Conservation (phyloP, 2,329 filamentous ascomycete species). For the Botrytis fabae region DNA sequence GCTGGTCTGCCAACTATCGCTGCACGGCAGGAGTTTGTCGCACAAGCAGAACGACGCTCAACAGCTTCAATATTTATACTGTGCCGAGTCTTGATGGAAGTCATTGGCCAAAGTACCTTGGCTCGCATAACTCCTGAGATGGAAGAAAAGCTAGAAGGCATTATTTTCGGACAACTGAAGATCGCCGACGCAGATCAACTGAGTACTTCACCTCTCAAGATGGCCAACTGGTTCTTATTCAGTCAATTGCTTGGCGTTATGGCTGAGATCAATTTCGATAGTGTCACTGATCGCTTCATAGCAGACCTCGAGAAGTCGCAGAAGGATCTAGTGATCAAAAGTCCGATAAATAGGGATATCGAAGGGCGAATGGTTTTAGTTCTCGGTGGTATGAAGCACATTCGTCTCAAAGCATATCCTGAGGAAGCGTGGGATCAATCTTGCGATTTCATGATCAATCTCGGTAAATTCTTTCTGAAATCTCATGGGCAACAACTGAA, state of each 20-base stretch:
- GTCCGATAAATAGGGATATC: conserved; percentile 62
- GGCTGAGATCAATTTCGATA: conserved; percentile 87
- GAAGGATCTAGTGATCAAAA: conserved; percentile 72
- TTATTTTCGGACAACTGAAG: conserved; percentile 95
- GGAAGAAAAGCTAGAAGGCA: conserved; percentile 89
- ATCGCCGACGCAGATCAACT: conserved; percentile 82
- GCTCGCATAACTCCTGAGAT: conserved; percentile 83
- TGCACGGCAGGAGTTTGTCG: conserved; percentile 66
- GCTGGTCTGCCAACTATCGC: conserved; percentile 41
- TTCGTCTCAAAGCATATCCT: conserved; percentile 73
- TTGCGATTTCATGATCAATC: conserved; percentile 81
- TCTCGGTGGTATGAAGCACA: conserved; percentile 85
- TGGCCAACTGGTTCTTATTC: conserved; percentile 95
- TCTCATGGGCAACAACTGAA: conserved; percentile 90
- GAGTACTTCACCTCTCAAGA: conserved; percentile 73
- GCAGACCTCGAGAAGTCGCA: conserved; percentile 77
- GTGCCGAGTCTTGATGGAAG: conserved; percentile 89
- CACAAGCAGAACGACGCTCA: conserved; percentile 82
- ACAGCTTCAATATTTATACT: conserved; percentile 95
- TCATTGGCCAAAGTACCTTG: conserved; percentile 86
- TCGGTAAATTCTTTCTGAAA: conserved; percentile 79
- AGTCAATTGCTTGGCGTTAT: conserved; percentile 92
- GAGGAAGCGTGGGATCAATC: conserved; percentile 79
- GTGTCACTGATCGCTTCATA: conserved; percentile 80
- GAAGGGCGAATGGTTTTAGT: conserved; percentile 86